Evolutionary conservation across 768 basidiomycete genomes (phyloP), one percentile per base, ranked within the genome.

Genomic region (Hygrocybe coccinea): DNA sequence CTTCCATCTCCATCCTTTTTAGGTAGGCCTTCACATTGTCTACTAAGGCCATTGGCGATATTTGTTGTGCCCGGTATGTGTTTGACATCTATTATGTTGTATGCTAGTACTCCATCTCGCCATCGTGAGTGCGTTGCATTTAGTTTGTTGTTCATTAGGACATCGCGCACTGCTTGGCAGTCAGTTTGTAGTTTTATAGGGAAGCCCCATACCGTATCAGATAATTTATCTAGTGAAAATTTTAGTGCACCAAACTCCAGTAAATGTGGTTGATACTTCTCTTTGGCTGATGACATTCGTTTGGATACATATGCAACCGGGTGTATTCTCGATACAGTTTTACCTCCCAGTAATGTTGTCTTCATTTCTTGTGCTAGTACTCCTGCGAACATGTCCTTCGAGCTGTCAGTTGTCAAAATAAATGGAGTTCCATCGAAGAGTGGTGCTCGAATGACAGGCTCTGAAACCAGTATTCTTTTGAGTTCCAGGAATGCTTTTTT

Each of bases 201-300:
- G 29, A 61, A 70, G 0, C 69, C 66, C 46, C 59, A 70, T 0
- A 69, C 59, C 1, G 61, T 62, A 45, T 72, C 60, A 1, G 61
- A 52, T 6, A 46, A 46, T 38, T 74, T 68, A 46, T 71, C 68
- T 0, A 71, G 33, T 0, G 53, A 50, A 49, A 61, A 73, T 41
- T 76, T 74, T 15, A 76, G 60, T 1, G 67, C 72, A 0, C 70
- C 69, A 48, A 76, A 74, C 47, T 76, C 70, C 0, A 74, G 59
- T 0, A 74, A 9, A 36, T 66, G 75, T 0, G 72, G 73, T 51
- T 63, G 62, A 58, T 74, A 75, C 2, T 55, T 53, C 34, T 66
- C 64, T 55, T 75, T 69, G 0, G 62, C 36, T 0, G 34, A 14
- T 2, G 73, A 68, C 1, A 71, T 74, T 0, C 64, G 38, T 54